These are phyloP conservation scores for Kazachstania psychrophila DNA, from an alignment of 805 yeast genomes.

Conservation along the genomic window DNA sequence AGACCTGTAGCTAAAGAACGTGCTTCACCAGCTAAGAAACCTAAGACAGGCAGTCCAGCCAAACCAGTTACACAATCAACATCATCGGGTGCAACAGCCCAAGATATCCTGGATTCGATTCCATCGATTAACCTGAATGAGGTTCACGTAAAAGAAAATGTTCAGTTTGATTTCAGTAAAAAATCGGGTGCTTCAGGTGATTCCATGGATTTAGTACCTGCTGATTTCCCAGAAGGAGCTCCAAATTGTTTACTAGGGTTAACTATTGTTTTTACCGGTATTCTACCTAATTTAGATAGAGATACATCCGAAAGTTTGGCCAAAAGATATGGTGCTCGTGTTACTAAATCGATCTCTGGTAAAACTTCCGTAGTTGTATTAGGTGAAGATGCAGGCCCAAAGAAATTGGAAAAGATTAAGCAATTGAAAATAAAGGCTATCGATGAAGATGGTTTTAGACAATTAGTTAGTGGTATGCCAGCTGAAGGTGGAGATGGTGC, in stretches of 20 bases:
- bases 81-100: constrained; percentile 11
- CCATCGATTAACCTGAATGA: constrained; percentile 65
- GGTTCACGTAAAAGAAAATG: constrained; percentile 39
- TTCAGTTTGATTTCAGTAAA: constrained; percentile 46
- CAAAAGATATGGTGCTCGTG: constrained; percentile 82
- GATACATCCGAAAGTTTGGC: constrained; percentile 68
- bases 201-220: constrained; percentile 9
- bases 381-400: constrained; percentile 95
- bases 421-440: constrained; percentile 69
- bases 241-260: constrained; percentile 83
- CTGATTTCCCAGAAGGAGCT: constrained; percentile 67
- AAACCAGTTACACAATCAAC: not conserved
- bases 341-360: constrained; percentile 74
- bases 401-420: constrained; percentile 76
- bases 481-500: constrained; percentile 85
- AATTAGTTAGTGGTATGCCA: constrained; percentile 71
- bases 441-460: constrained; percentile 76
- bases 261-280: constrained; percentile 90
- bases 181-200: constrained; percentile 32
- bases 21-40: not conserved
- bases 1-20: not conserved
- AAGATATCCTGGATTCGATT: constrained; percentile 41
- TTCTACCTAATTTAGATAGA: constrained; percentile 69
- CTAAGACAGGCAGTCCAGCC: too few species aligned
- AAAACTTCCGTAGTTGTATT: constrained; percentile 83